Percentiles rank a stretch among this genome's conserved stretches.
Conservation (phyloP, 2,329 filamentous ascomycete genomes). For the Malbranchea cinnamomea region DNA sequence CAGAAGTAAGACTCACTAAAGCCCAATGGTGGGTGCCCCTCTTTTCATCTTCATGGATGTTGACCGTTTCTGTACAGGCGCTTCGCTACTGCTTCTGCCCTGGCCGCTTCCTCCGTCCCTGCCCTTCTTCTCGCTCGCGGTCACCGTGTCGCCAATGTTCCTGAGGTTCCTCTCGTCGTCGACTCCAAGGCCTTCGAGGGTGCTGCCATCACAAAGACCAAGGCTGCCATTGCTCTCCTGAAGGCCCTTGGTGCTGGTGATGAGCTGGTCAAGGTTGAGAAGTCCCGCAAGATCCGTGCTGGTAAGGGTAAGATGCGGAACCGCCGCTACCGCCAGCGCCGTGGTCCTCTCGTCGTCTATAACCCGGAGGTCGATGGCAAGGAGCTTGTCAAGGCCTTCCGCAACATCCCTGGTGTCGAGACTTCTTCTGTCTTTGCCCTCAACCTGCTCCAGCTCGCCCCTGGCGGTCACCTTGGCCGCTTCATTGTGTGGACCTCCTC, state of each 20-base stretch:
- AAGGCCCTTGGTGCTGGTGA: constrained; percentile 78
- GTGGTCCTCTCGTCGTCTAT: constrained; percentile 95
- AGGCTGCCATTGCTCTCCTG: constrained; percentile 71
- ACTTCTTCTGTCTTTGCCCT: constrained; percentile 83
- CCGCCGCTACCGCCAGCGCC: constrained; percentile 93
- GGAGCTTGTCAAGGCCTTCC: constrained; percentile 85
- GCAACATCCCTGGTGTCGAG: constrained; percentile 98
- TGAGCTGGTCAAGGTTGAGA: constrained; percentile 91
- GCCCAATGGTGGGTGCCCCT: too few relatives aligned
- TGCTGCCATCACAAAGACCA: constrained; percentile 72
- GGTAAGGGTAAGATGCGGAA: constrained; percentile 98
- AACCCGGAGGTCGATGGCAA: constrained; percentile 90
- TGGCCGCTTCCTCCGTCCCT: constrained; percentile 89
- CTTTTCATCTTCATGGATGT: too few relatives aligned
- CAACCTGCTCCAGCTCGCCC: constrained; percentile 98
- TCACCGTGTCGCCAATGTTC: constrained; percentile 81
- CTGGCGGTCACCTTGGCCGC: constrained; percentile 94
- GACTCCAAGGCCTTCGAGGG: constrained; percentile 78
- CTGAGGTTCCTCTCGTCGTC: constrained; percentile 94
- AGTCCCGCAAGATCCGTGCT: constrained; percentile 89
- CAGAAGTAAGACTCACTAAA: constrained; percentile 54
- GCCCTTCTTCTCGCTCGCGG: constrained; percentile 93
- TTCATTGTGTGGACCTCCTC: constrained; percentile 99
- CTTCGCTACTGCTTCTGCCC: constrained; percentile 92
- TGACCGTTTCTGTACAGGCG: constrained; percentile 41